Conservation (phyloP, 1,139 yeast species). For the Kodamaea ohmeri region DNA sequence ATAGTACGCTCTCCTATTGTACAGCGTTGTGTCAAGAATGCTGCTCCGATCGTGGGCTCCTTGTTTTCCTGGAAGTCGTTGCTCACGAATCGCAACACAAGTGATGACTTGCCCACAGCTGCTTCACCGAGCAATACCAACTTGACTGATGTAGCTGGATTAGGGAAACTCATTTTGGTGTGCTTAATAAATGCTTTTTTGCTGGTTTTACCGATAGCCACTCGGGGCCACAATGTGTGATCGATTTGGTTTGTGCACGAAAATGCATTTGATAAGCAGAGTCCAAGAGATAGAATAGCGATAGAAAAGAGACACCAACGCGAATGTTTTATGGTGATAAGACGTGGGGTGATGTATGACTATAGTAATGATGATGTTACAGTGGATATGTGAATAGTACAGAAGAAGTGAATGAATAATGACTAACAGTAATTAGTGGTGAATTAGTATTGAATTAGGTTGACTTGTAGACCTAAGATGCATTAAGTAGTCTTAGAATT, state of each 20-base stretch:
- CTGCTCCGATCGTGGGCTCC: constrained; percentile 97
- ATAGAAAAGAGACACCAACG: too few relatives aligned
- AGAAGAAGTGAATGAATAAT: too few relatives aligned
- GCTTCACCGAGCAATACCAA: constrained; percentile 93
- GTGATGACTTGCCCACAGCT: constrained; percentile 94
- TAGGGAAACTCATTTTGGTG: constrained; percentile 31
- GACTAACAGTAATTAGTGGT: too few relatives aligned
- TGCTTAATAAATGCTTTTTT: background rate
- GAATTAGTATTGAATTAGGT: too few relatives aligned
- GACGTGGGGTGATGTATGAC: too few relatives aligned
- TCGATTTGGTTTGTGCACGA: constrained; percentile 4
- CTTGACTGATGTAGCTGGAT: constrained; percentile 72
- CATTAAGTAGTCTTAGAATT: too few relatives aligned
- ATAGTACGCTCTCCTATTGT: constrained; percentile 86
- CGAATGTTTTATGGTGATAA: too few relatives aligned
- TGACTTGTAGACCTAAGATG: too few relatives aligned
- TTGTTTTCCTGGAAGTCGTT: constrained; percentile 96
- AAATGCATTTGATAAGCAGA: background rate
- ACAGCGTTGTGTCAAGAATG: constrained; percentile 92
- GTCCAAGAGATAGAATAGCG: too few relatives aligned
- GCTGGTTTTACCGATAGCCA: constrained; percentile 1
- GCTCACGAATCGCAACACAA: constrained; percentile 88
- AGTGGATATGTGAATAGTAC: too few relatives aligned
- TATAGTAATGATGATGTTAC: too few relatives aligned
- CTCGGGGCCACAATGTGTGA: constrained; percentile 5